Conservation (phyloP, 179 eudicot species). For the Beta corolliflora region DNA sequence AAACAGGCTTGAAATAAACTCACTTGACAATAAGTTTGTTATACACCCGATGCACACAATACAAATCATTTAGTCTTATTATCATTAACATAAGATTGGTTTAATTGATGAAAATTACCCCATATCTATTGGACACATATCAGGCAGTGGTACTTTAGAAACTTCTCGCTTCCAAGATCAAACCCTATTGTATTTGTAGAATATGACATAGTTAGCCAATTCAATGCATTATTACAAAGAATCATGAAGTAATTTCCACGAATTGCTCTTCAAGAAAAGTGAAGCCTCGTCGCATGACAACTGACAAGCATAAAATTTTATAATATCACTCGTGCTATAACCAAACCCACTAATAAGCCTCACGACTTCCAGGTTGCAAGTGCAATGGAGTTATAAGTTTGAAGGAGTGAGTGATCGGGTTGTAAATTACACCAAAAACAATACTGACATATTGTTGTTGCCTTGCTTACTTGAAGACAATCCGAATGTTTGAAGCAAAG, state of each 20-base stretch:
- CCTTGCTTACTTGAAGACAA: neutral
- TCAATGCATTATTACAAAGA: neutral
- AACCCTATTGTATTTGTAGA: neutral
- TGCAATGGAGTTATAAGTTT: neutral
- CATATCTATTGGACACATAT: no score
- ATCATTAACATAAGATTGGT: no score
- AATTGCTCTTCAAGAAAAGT: neutral
- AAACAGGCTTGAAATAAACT: no score
- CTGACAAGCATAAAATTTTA: neutral
- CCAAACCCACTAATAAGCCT: neutral
- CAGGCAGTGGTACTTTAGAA: neutral
- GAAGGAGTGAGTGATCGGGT: neutral
- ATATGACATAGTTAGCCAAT: neutral
- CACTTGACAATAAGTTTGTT: no score
- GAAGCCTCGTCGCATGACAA: no score
- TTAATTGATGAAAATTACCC: no score
- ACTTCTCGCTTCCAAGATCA: neutral
- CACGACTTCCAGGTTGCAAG: neutral
- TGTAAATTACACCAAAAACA: neutral
- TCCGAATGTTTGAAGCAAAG: neutral
- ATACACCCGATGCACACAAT: no score
- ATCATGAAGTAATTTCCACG: neutral
- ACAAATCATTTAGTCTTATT: no score
- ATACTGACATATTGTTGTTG: neutral
- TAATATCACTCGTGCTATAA: neutral